Percentiles rank a stretch among this genome's conserved stretches.
phyloP scores from a whole-genome alignment of 1,284 basidiomycete species.

The Lignosus rhinocerotis region DNA sequence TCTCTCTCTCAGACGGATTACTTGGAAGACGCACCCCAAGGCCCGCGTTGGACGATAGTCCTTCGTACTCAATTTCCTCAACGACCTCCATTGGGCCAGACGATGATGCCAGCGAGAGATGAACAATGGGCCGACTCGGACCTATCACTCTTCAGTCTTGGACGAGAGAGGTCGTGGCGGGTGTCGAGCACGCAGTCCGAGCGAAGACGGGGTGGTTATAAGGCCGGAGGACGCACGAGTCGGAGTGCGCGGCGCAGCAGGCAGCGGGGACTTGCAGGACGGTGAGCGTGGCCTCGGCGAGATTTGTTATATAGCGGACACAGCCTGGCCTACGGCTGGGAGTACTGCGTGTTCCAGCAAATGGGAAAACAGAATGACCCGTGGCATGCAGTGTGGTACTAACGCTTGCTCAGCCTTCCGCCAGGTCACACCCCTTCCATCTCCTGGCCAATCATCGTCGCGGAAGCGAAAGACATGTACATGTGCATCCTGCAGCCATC shows the following conservation, averaged over 20 bases:
- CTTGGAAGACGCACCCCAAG: conserved; percentile 51
- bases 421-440: conserved; percentile 3
- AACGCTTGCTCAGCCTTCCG: not conserved
- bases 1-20: not conserved
- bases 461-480: not conserved
- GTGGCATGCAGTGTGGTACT: conserved; percentile 7
- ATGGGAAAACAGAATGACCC: conserved; percentile 1
- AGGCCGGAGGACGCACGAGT: not conserved
- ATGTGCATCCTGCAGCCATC: not conserved
- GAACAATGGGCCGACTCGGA: not conserved
- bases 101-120: not conserved
- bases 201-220: not conserved
- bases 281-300: not conserved
- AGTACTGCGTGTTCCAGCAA: conserved; percentile 3
- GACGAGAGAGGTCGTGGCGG: not conserved
- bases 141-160: not conserved
- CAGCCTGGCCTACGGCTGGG: not conserved
- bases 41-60: conserved; percentile 73
- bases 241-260: not conserved
- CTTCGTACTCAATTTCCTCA: conserved; percentile 76
- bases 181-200: not conserved
- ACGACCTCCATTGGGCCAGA: conserved; percentile 28
- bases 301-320: not conserved
- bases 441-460: conserved; percentile 3
- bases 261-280: not conserved